A percentile compares a stretch with the other conserved stretches of the same genome.
phyloP scores from a whole-genome alignment of 176 grass and related monocot species.

The Juncus effusus region DNA sequence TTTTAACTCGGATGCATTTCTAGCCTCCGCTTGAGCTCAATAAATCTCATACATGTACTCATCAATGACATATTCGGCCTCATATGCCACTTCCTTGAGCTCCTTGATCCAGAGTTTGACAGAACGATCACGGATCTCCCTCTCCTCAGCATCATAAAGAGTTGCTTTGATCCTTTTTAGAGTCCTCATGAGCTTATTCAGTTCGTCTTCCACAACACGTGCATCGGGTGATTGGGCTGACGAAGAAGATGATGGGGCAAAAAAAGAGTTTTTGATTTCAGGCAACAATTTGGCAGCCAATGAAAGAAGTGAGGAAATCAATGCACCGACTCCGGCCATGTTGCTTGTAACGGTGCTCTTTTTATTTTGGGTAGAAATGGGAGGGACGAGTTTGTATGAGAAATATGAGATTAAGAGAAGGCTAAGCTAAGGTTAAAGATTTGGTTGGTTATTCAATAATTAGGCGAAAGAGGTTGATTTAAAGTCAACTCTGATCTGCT shows the following conservation, averaged over 20 bases:
- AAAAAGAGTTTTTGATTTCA: background rate
- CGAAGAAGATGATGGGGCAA: conserved; percentile 1
- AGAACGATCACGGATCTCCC: background rate
- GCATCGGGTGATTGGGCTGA: background rate
- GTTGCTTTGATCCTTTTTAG: conserved; percentile 10
- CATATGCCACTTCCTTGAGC: conserved; percentile 8
- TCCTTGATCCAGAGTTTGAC: conserved; percentile 21
- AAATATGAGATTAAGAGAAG: no score
- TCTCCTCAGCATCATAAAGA: conserved; percentile 5
- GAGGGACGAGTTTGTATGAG: no score
- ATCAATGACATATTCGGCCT: conserved; percentile 7
- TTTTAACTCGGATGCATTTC: background rate
- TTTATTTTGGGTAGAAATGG: no score
- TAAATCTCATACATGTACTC: background rate
- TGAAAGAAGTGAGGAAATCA: background rate
- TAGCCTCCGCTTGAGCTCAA: background rate
- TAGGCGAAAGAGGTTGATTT: no score
- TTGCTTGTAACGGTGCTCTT: no score
- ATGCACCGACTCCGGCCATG: background rate
- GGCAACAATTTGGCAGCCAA: background rate
- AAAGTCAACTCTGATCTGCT: no score
- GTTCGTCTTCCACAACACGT: background rate
- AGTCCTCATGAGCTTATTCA: background rate
- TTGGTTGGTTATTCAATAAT: no score
- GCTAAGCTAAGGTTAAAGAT: no score